Evolutionary conservation across 192 early-diverging fungal genomes (phyloP), one percentile per base, ranked within the genome.

Genomic region (Coemansia sp.): DNA sequence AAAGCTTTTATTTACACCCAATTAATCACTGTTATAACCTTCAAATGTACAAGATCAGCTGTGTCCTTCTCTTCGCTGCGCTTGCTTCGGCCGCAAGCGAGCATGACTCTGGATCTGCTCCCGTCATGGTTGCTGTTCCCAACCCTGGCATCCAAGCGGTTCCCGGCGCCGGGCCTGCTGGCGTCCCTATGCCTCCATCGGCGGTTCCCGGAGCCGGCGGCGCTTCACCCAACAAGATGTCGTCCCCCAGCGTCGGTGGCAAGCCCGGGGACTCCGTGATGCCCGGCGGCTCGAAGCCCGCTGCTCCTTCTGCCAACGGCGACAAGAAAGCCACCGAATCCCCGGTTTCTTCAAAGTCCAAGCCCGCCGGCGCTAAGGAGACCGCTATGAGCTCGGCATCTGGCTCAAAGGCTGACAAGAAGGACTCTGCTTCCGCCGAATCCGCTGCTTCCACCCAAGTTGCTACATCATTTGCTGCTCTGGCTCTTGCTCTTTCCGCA

Each of bases 11-110:
- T 4, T 20, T 46, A 46, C 18, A 46, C 37, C 15, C 20, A 20
- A 16, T 7, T 10, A 51, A 7, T 2, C 23, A 51, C 4, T 18
- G 42, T 4, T n/a, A 18, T 13, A 18, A 13, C 18, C 5, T 57
- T 48, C 35, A 8, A 30, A 71, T 71, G 69, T 64, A 66, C 62
- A 75, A 75, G 73, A 57, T 60, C 52, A 61, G 66, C 37, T 23
- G 61, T 59, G 46, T 52, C 46, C 56, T 76, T 58, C 56, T 76
- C n/a, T 57, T 70, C 30, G 74, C 59, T 26, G 35, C 65, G 3
- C 42, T 66, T 49, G 74, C 55, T 0, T 30, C 48, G 18, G 68
- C 68, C 4, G 74, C 67, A 12, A 29, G 35, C 20, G 65, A 76
- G 16, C 61, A 48, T 30, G 61, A 64, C 7, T 23, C 48, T 8